Evolutionary conservation across 805 yeast species (phyloP).

Genomic region (Candida mattraensis): DNA sequence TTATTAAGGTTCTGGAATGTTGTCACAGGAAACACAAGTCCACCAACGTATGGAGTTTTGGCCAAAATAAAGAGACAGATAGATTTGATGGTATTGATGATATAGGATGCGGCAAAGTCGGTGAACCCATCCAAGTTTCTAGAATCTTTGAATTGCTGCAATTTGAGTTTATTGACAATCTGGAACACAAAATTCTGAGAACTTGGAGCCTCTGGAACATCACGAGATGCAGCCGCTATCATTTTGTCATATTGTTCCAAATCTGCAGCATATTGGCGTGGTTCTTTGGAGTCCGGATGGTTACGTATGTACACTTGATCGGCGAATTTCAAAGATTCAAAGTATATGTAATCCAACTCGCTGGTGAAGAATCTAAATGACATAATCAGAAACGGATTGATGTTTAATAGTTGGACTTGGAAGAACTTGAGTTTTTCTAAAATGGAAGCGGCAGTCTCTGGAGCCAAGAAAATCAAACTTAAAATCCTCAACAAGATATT

Average conservation of each 20-base stretch:
- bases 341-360: conserved; percentile 42
- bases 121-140: conserved; percentile 12
- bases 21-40: conserved; percentile 40
- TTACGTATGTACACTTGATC: conserved; percentile 38
- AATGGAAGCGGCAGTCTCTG: conserved; percentile 13
- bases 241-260: conserved; percentile 4
- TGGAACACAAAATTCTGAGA: conserved; percentile 1
- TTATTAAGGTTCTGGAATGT: conserved; percentile 45
- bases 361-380: conserved; percentile 37
- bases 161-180: conserved; percentile 4
- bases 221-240: not conserved
- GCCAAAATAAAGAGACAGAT: conserved; percentile 36
- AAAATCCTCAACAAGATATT: conserved; percentile 24
- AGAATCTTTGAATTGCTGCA: not conserved
- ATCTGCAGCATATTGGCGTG: conserved; percentile 16
- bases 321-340: conserved; percentile 38
- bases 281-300: conserved; percentile 37
- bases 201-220: conserved; percentile 6
- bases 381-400: conserved; percentile 41
- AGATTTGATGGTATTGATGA: conserved; percentile 29
- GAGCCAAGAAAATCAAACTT: conserved; percentile 16
- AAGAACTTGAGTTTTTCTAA: conserved; percentile 30
- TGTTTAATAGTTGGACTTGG: conserved; percentile 39
- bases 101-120: conserved; percentile 29
- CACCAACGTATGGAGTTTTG: conserved; percentile 43